phyloP scores from a whole-genome alignment of 148 eudicot species.

The Heliamphora exappendiculata region DNA sequence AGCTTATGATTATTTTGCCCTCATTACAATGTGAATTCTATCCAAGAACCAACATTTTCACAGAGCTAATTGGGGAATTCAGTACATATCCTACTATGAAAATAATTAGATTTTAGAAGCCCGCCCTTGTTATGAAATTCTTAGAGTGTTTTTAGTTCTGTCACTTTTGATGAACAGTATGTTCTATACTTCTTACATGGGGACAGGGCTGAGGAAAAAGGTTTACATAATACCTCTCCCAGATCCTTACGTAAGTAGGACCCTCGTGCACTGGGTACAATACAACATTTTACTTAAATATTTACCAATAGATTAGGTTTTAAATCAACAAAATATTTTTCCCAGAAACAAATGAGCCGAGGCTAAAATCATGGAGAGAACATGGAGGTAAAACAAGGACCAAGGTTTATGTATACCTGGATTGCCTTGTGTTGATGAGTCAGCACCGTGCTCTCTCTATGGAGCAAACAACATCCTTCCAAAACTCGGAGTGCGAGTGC shows the following conservation, averaged over 20 bases:
- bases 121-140: background rate
- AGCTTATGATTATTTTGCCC: background rate
- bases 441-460: slow-evolving; percentile 59
- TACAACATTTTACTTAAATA: background rate
- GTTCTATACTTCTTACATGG: background rate
- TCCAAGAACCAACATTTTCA: background rate
- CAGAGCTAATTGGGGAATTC: background rate
- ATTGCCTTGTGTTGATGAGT: slow-evolving; percentile 88
- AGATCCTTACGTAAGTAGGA: too few relatives aligned
- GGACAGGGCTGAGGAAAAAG: background rate
- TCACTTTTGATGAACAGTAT: background rate
- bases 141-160: background rate
- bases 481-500: slow-evolving; percentile 91
- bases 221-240: too few relatives aligned
- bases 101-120: background rate
- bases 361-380: background rate
- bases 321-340: background rate
- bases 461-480: slow-evolving; percentile 96
- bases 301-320: background rate
- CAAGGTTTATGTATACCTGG: slow-evolving; percentile 30
- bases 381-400: background rate
- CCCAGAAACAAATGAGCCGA: background rate
- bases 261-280: background rate
- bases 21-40: background rate
- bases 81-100: background rate